Percentiles rank a stretch among this genome's conserved stretches.
phyloP scores from a whole-genome alignment of 1,284 basidiomycete genomes.

The Acaromyces ingoldii region DNA sequence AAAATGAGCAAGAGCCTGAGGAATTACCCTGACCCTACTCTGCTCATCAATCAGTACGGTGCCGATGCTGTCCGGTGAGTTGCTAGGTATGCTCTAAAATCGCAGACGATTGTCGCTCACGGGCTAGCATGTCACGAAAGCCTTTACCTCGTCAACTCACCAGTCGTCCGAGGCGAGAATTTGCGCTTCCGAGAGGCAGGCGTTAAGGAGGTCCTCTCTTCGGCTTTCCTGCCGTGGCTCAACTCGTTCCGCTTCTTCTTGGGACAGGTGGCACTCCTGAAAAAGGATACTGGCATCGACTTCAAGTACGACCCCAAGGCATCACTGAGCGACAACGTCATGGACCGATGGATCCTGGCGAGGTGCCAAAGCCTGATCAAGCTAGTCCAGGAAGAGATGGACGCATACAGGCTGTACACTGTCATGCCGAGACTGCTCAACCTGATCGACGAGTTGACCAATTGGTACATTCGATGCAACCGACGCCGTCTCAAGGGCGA shows the following conservation, averaged over 20 bases:
- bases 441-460: slow-evolving; percentile 92
- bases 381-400: slow-evolving; percentile 90
- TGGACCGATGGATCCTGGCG: slow-evolving; percentile 98
- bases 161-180: slow-evolving; percentile 95
- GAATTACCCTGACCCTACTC: slow-evolving; percentile 96
- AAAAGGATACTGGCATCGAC: slow-evolving; percentile 72
- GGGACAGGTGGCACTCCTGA: slow-evolving; percentile 82
- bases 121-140: too few species aligned
- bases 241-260: slow-evolving; percentile 99
- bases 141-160: slow-evolving; percentile 98
- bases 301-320: slow-evolving; percentile 86
- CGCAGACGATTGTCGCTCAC: too few species aligned
- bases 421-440: slow-evolving; percentile 90
- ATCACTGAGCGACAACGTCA: slow-evolving; percentile 81
- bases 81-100: too few species aligned
- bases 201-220: slow-evolving; percentile 90
- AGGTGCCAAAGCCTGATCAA: slow-evolving; percentile 93
- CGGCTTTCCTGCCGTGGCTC: slow-evolving; percentile 95
- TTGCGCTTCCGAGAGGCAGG: slow-evolving; percentile 96
- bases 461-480: slow-evolving; percentile 99
- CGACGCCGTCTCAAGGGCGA: slow-evolving; percentile 92
- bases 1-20: slow-evolving; percentile 99
- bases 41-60: slow-evolving; percentile 86
- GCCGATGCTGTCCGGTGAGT: slow-evolving; percentile 95
- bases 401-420: slow-evolving; percentile 92